Evolutionary conservation across 768 basidiomycete species (phyloP), one percentile per base, ranked within the genome.

Genomic region (Agrocybe praecox): DNA sequence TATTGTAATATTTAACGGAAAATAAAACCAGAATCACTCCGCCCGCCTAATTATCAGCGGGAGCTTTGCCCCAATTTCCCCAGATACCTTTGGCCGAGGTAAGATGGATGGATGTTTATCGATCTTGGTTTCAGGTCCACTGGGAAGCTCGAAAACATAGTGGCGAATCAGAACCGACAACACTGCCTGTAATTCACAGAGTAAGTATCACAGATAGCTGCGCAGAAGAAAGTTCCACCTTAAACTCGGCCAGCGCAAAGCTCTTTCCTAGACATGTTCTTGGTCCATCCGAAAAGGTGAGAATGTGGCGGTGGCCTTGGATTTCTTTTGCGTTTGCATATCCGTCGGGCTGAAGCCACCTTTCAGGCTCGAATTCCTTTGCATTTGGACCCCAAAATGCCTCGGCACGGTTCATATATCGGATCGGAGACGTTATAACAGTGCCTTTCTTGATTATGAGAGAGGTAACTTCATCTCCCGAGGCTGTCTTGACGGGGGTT

Each of bases 351-450:
- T 61, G 61, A 9, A 89, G 70, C 89, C 89, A 90, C 6, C 89
- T 74, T 52, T 85, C 83, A 0, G 88, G 89, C 40, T 79, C 74
- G 67, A 85, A 91, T 46, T 77, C 77, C 21, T 77, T 75, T 3
- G 85, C 79, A 55, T 85, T 80, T 0, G 74, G 63, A 1, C 89
- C 89, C 89, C 89, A 90, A 29, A 87, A 65, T 1, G 67, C 68
- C 52, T 74, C 74, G n/a, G 81, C 79, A 6, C 72, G 66, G 65
- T 89, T 87, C 48, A 84, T 73, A 18, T 71, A 69, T 6, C 65
- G 51, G 24, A 86, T 74, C 1, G 81, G 78, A 2, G 79, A 65
- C 11, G 71, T 56, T 24, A 89, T 55, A 1, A 62, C 55, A 1
- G 79, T 80, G 2, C 81, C 85, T 57, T 81, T 81, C 18, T 75